These are phyloP conservation scores for Rubia tinctorum DNA, from an alignment of 305 asterid genomes.

Conservation along the genomic window DNA sequence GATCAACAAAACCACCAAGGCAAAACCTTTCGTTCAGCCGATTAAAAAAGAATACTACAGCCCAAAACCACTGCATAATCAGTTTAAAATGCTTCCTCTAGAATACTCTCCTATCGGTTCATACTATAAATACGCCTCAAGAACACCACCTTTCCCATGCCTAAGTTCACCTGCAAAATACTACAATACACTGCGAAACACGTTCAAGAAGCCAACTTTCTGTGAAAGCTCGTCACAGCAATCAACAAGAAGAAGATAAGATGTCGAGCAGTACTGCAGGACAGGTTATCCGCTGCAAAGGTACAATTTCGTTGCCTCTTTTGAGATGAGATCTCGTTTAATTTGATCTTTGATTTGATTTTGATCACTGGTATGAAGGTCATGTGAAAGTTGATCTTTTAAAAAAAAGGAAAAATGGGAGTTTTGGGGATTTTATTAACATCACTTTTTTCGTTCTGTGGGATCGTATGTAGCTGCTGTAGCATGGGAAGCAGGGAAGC, in stretches of 20 bases:
- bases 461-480: conserved; percentile 28
- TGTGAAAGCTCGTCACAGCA: not conserved
- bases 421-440: not conserved
- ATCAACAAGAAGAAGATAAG: not conserved
- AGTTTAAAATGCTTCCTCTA: not conserved
- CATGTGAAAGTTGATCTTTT: not conserved
- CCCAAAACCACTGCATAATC: not conserved
- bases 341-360: not conserved
- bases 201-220: not conserved
- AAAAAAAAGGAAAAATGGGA: not conserved
- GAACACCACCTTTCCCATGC: not conserved
- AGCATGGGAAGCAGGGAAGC: conserved; percentile 42
- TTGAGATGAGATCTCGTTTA: not conserved
- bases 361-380: not conserved
- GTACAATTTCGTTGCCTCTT: conserved; percentile 5
- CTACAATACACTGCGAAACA: no score
- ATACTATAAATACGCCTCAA: not conserved
- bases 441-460: not conserved
- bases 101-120: not conserved
- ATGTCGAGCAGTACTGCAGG: conserved; percentile 27
- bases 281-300: conserved; percentile 35
- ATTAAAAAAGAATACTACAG: not conserved
- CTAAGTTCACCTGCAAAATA: no score
- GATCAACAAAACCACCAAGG: not conserved
- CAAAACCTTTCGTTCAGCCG: not conserved